Conservation (phyloP, 352 stramenopile genomes). For the Phytopythium ostracodes region DNA sequence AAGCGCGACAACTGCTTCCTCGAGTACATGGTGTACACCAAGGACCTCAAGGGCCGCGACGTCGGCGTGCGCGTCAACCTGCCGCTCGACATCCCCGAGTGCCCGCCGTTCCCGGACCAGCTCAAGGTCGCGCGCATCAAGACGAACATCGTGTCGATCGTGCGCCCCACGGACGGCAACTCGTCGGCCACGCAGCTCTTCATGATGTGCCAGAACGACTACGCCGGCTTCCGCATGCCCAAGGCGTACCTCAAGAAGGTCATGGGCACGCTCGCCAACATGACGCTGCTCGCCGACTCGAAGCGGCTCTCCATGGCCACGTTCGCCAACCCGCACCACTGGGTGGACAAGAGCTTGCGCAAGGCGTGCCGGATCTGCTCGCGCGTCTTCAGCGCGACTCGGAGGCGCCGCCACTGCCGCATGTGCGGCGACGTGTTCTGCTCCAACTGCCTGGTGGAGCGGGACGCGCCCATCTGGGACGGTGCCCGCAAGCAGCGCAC, state of each 20-base stretch:
- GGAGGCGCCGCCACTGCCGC: conserved; percentile 65
- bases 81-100: conserved; percentile 51
- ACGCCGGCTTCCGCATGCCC: conserved; percentile 24
- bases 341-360: conserved; percentile 45
- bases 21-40: conserved; percentile 69
- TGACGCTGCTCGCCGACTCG: conserved; percentile 48
- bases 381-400: conserved; percentile 42
- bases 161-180: conserved; percentile 19
- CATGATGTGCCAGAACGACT: conserved; percentile 49
- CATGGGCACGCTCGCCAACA: conserved; percentile 42
- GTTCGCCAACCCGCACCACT: conserved; percentile 35
- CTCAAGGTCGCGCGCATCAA: conserved; percentile 51
- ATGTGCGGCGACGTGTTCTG: conserved; percentile 77
- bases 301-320: conserved; percentile 42
- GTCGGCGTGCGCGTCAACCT: conserved; percentile 57
- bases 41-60: conserved; percentile 45
- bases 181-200: conserved; percentile 41
- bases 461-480: conserved; percentile 23
- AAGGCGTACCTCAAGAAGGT: conserved; percentile 35
- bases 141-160: conserved; percentile 48
- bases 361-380: conserved; percentile 52
- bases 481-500: conserved; percentile 15
- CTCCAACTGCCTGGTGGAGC: conserved; percentile 49
- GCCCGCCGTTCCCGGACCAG: conserved; percentile 33
- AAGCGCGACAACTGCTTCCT: conserved; percentile 68